Percentiles rank a stretch among this genome's conserved stretches.
phyloP scores from a whole-genome alignment of 352 stramenopile species.

The Globisporangium lucens region DNA sequence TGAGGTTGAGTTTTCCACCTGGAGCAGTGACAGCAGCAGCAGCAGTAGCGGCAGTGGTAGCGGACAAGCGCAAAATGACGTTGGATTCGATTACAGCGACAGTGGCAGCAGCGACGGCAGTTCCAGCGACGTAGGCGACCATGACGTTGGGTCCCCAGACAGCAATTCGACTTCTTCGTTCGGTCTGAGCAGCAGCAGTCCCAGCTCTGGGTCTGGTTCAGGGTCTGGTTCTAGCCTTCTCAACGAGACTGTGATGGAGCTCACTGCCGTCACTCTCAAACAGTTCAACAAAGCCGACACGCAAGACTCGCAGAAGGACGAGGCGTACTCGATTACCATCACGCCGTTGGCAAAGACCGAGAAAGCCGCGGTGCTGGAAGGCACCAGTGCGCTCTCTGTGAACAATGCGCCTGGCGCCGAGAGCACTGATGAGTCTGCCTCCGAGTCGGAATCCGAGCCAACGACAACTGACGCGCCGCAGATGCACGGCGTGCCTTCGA shows the following conservation, averaged over 20 bases:
- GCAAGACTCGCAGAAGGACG: not conserved
- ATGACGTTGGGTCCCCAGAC: not conserved
- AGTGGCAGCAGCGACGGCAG: not conserved
- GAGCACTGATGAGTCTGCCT: not conserved
- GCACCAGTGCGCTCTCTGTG: not conserved
- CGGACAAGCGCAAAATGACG: not conserved
- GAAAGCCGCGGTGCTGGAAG: not conserved
- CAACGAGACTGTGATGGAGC: not conserved
- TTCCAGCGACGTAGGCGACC: not conserved
- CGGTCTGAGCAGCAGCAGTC: not conserved
- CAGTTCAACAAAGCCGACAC: not conserved
- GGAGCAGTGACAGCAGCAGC: not conserved
- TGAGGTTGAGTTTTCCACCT: not conserved
- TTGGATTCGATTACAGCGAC: not conserved
- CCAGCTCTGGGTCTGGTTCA: not conserved
- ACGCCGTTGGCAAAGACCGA: not conserved
- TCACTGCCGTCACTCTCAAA: not conserved
- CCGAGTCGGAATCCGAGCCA: not conserved
- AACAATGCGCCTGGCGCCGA: not conserved
- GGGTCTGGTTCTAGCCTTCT: not conserved
- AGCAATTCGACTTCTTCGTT: not conserved
- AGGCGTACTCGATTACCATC: conserved; percentile 1
- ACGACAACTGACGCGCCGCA: conserved; percentile 13
- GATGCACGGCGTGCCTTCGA: conserved; percentile 59
- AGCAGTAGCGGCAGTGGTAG: not conserved